These are phyloP conservation scores for Botryobasidium botryosum DNA, from an alignment of 768 basidiomycete genomes.

Conservation along the genomic window DNA sequence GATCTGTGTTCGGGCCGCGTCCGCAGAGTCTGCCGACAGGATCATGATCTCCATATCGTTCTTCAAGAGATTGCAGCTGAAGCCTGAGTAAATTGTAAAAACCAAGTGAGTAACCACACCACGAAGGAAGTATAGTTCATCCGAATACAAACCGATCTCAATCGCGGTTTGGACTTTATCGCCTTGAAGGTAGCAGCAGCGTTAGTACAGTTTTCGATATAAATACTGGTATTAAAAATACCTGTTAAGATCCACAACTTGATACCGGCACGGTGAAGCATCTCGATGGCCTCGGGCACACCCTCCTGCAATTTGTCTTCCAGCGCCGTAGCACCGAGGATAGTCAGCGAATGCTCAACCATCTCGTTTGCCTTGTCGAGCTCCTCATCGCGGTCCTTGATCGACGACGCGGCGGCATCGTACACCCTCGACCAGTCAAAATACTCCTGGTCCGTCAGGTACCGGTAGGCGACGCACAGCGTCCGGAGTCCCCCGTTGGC, in stretches of 20 bases:
- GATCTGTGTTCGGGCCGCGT: slow-evolving; percentile 66
- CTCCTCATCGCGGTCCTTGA: slow-evolving; percentile 74
- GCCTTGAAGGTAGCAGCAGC: slow-evolving; percentile 27
- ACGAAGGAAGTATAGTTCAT: background rate
- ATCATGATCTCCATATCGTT: slow-evolving; percentile 96
- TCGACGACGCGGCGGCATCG: slow-evolving; percentile 63
- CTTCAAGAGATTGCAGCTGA: slow-evolving; percentile 88
- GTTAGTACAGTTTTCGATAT: background rate
- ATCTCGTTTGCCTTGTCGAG: slow-evolving; percentile 73
- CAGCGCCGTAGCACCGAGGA: slow-evolving; percentile 87
- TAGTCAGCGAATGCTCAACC: slow-evolving; percentile 66
- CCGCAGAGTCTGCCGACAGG: slow-evolving; percentile 63
- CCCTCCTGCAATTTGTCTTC: slow-evolving; percentile 97
- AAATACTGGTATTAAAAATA: slow-evolving; percentile 18
- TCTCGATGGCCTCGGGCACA: slow-evolving; percentile 91
- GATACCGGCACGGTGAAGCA: slow-evolving; percentile 81
- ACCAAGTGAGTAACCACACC: background rate
- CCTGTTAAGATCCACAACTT: slow-evolving; percentile 97
- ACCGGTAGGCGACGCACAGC: slow-evolving; percentile 71
- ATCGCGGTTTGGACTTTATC: slow-evolving; percentile 98
- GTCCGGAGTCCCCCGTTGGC: slow-evolving; percentile 88
- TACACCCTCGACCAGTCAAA: slow-evolving; percentile 59
- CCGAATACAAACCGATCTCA: slow-evolving; percentile 57
- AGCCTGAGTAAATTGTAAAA: slow-evolving; percentile 26
- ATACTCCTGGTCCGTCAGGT: slow-evolving; percentile 72